Evolutionary conservation across 129 eudicot species (phyloP).

Genomic region (Sambucus nigra): DNA sequence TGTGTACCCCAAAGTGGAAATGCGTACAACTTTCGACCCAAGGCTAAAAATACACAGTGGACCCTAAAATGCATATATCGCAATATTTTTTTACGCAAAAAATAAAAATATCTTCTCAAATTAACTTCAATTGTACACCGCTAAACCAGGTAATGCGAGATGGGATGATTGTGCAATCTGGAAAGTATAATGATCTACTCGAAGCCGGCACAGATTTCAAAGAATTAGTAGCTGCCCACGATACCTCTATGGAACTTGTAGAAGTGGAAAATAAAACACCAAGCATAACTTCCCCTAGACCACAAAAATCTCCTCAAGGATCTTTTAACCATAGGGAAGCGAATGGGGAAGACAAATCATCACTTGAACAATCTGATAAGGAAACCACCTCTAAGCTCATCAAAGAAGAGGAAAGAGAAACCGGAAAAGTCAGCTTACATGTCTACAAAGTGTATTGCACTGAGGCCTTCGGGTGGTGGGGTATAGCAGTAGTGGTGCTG

Average conservation of each 20-base stretch:
- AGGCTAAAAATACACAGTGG: too few species aligned
- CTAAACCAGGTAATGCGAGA: constrained; percentile 75
- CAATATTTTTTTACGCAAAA: too few species aligned
- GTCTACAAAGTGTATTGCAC: constrained; percentile 69
- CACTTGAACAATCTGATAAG: constrained; percentile 31
- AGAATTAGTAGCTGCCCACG: constrained; percentile 63
- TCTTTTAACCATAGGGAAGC: constrained; percentile 25
- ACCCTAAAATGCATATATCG: too few species aligned
- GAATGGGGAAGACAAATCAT: constrained; percentile 28
- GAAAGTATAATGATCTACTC: constrained; percentile 52
- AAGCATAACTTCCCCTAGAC: constrained; percentile 25
- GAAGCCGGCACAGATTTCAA: constrained; percentile 59
- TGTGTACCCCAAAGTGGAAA: too few species aligned
- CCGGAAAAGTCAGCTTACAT: constrained; percentile 50
- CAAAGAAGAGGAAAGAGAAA: constrained; percentile 84
- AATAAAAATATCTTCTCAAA: background rate
- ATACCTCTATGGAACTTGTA: constrained; percentile 66
- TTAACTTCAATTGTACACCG: background rate
- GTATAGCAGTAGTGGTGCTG: constrained; percentile 37
- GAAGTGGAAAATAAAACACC: constrained; percentile 34
- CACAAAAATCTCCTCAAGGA: constrained; percentile 23
- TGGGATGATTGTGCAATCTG: constrained; percentile 77
- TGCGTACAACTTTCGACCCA: too few species aligned
- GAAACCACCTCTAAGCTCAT: constrained; percentile 66
- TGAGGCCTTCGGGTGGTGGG: constrained; percentile 92